Percentiles rank a stretch among this genome's conserved stretches.
Conservation (phyloP, 352 stramenopile genomes). For the Phytophthora pistaciae region DNA sequence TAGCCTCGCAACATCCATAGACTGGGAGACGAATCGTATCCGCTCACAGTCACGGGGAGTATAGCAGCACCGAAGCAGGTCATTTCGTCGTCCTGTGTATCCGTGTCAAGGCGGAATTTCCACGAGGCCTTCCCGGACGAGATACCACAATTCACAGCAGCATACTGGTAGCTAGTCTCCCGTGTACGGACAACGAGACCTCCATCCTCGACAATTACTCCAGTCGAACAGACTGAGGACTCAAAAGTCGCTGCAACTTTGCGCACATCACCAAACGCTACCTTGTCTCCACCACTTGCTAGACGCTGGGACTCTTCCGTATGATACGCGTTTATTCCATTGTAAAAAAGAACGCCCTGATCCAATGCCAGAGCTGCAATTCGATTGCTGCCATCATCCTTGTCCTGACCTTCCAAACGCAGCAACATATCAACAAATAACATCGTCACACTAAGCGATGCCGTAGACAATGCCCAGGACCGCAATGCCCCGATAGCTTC, state of each 20-base stretch:
- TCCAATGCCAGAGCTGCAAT: constrained; percentile 55
- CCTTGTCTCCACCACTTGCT: constrained; percentile 46
- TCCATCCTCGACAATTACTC: constrained; percentile 82
- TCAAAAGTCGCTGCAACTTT: constrained; percentile 86
- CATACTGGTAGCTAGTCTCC: constrained; percentile 91
- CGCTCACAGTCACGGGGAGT: constrained; percentile 87
- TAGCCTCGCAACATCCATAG: constrained; percentile 94
- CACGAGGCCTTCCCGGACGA: constrained; percentile 83
- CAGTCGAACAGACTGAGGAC: constrained; percentile 76
- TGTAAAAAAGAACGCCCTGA: constrained; percentile 50
- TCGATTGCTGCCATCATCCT: constrained; percentile 3
- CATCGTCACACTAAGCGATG: constrained; percentile 75
- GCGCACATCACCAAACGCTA: constrained; percentile 63
- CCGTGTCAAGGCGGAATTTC: constrained; percentile 90
- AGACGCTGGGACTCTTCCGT: constrained; percentile 49
- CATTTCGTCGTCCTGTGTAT: constrained; percentile 93
- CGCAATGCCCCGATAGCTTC: constrained; percentile 74
- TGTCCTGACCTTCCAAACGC: constrained; percentile 16
- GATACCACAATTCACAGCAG: constrained; percentile 83
- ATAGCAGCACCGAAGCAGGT: constrained; percentile 93
- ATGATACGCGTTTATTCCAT: constrained; percentile 60
- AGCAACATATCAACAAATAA: constrained; percentile 81
- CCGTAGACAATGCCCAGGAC: constrained; percentile 81
- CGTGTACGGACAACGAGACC: constrained; percentile 78
- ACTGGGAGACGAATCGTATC: constrained; percentile 92